A percentile compares a stretch with the other conserved stretches of the same genome.
Evolutionary conservation across 108 stramenopile genomes (phyloP).

Genomic region (Nitzschia sp.): DNA sequence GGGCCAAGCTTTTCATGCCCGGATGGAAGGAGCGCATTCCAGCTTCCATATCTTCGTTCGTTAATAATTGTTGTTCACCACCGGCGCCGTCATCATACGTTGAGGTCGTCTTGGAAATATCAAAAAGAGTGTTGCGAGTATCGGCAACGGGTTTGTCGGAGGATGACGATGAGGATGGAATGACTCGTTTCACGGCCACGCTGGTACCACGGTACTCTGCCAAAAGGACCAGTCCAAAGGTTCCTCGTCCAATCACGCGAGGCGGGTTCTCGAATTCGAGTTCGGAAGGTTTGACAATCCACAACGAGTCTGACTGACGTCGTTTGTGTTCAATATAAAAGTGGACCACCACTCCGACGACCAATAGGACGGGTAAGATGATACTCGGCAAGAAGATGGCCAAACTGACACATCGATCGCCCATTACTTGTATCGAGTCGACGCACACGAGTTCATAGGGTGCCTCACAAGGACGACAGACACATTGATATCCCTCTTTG

Average conservation of each 20-base stretch:
- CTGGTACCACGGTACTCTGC: slow-evolving; percentile 52
- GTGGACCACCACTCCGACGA: slow-evolving; percentile 20
- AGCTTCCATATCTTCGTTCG: slow-evolving; percentile 3
- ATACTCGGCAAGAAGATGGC: slow-evolving; percentile 10
- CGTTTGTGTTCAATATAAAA: slow-evolving; percentile 28
- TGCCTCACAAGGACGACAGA: slow-evolving; percentile 34
- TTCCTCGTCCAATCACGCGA: slow-evolving; percentile 41
- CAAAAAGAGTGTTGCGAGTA: slow-evolving; percentile 4
- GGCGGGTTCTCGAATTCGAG: slow-evolving; percentile 50
- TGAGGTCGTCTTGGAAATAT: neutral
- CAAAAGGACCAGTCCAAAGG: slow-evolving; percentile 47
- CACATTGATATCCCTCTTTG: slow-evolving; percentile 32
- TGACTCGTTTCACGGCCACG: slow-evolving; percentile 52
- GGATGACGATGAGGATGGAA: too few relatives aligned
- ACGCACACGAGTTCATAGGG: slow-evolving; percentile 14
- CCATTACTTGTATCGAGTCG: neutral
- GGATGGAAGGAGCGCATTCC: neutral
- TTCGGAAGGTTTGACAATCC: slow-evolving; percentile 49
- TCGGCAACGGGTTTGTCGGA: neutral
- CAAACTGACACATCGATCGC: slow-evolving; percentile 15
- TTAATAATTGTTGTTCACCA: too few relatives aligned
- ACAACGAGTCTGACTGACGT: slow-evolving; percentile 39
- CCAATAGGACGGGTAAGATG: slow-evolving; percentile 17
- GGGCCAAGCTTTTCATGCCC: neutral
- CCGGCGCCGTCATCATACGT: neutral